These are phyloP conservation scores for Aplosporella prunicola DNA, from an alignment of 2,329 filamentous ascomycete genomes.

Conservation along the genomic window DNA sequence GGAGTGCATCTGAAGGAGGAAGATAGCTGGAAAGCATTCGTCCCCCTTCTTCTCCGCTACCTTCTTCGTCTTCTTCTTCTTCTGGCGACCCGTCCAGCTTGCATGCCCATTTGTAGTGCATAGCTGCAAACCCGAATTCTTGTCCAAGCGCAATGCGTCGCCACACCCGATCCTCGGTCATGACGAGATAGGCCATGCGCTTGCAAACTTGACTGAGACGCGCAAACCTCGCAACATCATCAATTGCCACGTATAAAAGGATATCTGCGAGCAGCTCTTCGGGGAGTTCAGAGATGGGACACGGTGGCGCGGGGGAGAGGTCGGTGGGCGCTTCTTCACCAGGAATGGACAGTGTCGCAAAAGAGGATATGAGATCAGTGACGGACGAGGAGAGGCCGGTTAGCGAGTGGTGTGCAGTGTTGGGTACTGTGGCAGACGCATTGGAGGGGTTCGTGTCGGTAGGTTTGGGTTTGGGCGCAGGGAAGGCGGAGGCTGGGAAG, in stretches of 20 bases:
- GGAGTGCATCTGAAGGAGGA: slow-evolving; percentile 9
- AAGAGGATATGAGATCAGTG: slow-evolving; percentile 65
- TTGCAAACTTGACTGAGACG: slow-evolving; percentile 77
- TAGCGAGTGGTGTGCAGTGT: slow-evolving; percentile 48
- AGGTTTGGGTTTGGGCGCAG: slow-evolving; percentile 36
- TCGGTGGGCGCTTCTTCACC: slow-evolving; percentile 60
- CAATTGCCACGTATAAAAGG: slow-evolving; percentile 58
- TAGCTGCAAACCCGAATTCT: slow-evolving; percentile 69
- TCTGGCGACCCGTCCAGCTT: slow-evolving; percentile 44
- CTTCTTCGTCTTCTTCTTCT: slow-evolving; percentile 26
- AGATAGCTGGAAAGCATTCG: slow-evolving; percentile 21
- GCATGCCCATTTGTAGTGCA: slow-evolving; percentile 71
- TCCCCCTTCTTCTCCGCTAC: slow-evolving; percentile 25
- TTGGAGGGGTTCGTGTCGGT: slow-evolving; percentile 38
- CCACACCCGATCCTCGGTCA: slow-evolving; percentile 81
- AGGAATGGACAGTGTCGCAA: slow-evolving; percentile 60
- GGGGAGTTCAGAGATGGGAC: slow-evolving; percentile 67
- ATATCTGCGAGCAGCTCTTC: slow-evolving; percentile 80
- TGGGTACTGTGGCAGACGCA: slow-evolving; percentile 42
- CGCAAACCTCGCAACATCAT: slow-evolving; percentile 67
- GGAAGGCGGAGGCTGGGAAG: slow-evolving; percentile 56
- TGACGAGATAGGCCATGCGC: slow-evolving; percentile 72
- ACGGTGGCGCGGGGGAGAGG: slow-evolving; percentile 63
- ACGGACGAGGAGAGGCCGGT: slow-evolving; percentile 47
- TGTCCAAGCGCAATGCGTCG: slow-evolving; percentile 59